A percentile compares a stretch with the other conserved stretches of the same genome.
Conservation (phyloP, 192 early-diverging fungal species). For the Gonapodya prolifera region DNA sequence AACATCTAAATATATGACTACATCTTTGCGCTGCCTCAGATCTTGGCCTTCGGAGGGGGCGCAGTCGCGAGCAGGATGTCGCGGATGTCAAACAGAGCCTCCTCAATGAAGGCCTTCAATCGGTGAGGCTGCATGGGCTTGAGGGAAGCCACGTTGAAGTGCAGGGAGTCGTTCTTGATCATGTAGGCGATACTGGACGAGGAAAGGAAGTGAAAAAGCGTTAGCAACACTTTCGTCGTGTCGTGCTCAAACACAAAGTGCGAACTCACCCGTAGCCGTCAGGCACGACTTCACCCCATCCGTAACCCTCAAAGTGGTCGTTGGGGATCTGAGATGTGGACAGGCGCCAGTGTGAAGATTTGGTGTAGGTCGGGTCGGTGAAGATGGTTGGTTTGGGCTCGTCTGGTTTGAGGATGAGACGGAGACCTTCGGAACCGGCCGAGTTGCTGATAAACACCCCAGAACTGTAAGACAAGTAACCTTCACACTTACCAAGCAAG, state of each 20-base stretch:
- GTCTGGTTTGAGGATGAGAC: slow-evolving; percentile 54
- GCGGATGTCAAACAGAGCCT: not conserved
- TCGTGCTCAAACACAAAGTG: no score
- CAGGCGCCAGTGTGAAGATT: slow-evolving; percentile 78
- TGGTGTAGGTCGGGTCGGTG: slow-evolving; percentile 67
- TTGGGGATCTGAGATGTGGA: slow-evolving; percentile 85
- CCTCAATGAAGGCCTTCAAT: not conserved
- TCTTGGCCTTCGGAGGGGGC: not conserved
- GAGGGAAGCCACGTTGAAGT: slow-evolving; percentile 76
- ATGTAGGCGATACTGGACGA: slow-evolving; percentile 91
- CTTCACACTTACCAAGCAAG: slow-evolving; percentile 47
- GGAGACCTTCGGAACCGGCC: no score
- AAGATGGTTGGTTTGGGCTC: slow-evolving; percentile 79
- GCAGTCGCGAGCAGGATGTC: not conserved
- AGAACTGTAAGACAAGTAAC: no score
- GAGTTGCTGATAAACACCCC: no score
- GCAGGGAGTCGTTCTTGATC: slow-evolving; percentile 74
- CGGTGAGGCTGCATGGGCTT: slow-evolving; percentile 8
- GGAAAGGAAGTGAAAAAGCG: no score
- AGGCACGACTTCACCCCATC: slow-evolving; percentile 61
- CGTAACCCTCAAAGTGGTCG: slow-evolving; percentile 89
- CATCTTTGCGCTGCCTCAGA: no score
- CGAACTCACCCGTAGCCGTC: not conserved
- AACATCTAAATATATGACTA: no score
- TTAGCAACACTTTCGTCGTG: no score